Evolutionary conservation across 2,329 filamentous ascomycete genomes (phyloP), one percentile per base, ranked within the genome.

Genomic region (Balansia obtecta): DNA sequence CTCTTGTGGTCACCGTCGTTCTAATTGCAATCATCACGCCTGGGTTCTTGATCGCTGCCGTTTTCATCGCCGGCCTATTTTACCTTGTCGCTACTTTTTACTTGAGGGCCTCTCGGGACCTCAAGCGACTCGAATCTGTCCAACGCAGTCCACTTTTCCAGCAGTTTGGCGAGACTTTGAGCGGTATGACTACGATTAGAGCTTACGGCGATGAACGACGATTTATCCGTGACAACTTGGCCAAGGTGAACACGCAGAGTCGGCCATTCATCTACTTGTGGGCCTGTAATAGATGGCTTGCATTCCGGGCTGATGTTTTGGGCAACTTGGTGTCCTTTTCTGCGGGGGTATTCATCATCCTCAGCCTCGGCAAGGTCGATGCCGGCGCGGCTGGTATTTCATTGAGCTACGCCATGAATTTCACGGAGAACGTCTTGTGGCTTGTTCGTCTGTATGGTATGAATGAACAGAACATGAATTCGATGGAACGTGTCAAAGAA

Each of bases 381-480:
- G 82, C 93, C 42, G 93, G 93, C 55, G 86, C 90, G 46, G 93
- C 91, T 33, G 93, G 93, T 71, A 79, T 98, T 54, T 95, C 93
- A 5, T 73, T 98, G 60, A 95, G 88, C 47, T 98, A 98, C 61
- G 93, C 93, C 15, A 88, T 98, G 58, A 91, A 88, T 1, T 98
- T 98, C 61, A 95, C 90, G 0, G 93, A 98, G 66, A 97, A 95
- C 57, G 86, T 98, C 7, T 71, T 98, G 16, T 98, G 93, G 93
- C 82, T 97, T 50, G 90, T 98, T 32, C 84, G 93, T 45, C 76
- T 96, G 13, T 98, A 98, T 65, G 85, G 90, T 0, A 82, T 87
- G 63, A 96, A 97, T 61, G 93, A 98, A 69, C 93, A 98, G 68
- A 97, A 96, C 69, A 97, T 98, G 93, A 98, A 98, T 69, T 91